Evolutionary conservation across 2,329 filamentous ascomycete genomes (phyloP), one percentile per base, ranked within the genome.

Genomic region (Clarireedia homoeocarpa): DNA sequence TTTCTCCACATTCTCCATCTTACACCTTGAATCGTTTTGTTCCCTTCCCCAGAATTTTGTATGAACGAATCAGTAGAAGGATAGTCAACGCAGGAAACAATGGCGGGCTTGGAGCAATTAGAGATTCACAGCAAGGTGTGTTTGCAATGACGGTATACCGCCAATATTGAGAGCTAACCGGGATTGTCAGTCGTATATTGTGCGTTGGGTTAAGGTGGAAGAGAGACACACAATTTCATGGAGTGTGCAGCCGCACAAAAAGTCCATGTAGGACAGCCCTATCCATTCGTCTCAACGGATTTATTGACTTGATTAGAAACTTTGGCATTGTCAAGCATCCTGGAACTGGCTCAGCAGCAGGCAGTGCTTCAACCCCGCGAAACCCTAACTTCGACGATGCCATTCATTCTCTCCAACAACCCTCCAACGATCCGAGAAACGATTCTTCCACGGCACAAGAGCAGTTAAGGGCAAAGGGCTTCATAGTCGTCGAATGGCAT

Each of bases 291-390:
- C 24, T 14, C 7, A 46, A n/a, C 20, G 23, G 6, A 44, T 23
- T 48, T 52, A 51, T 61, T 69, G 49, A 69, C 44, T 48, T 5
- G 48, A 54, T 27, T 67, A 86, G 84, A 72, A 96, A 97, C 74
- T 96, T 99, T 71, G 94, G 91, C 69, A 88, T 99, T 67, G 95
- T 99, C 73, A 97, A 96, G 71, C 94, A 97, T 71, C 92, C 94
- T 2, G 91, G 91, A 63, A 85, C 53, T 55, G 53, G 46, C 14
- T 24, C 94, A 2, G 58, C 54, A 52, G 48, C 50, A 57, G 63
- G 59, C 53, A 65, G 52, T 60, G 56, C 51, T 46, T 64, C 60
- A 51, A 62, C 62, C 47, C 60, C 54, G 36, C 57, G 58, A 53
- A 48, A 53, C 36, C 51, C 60, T 4, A 47, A 53, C n/a, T 42